Base-by-base conservation (phyloP, 192 early-diverging fungal species). In the Thamnidium elegans region DNA sequence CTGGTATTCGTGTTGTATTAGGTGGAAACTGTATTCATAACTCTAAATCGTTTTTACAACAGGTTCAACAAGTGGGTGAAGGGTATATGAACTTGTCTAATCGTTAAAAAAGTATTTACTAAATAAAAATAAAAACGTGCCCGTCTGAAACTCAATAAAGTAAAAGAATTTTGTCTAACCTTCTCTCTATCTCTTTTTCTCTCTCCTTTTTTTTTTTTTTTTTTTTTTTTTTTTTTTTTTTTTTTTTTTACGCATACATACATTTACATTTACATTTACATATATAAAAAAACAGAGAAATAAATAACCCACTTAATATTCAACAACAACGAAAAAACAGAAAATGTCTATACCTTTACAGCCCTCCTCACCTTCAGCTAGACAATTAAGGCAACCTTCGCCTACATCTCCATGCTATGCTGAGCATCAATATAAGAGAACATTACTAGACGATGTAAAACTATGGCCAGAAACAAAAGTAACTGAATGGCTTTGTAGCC, bases 1-100 rank as follows among this genome's bases (percentile, higher is more conserved):
- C 92, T 17, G 93, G 92, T 21, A 81, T 91, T 17, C 81, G 92
- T 6, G 76, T 97, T 48, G 78, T 98, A 50, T 77, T 99, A 4
- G 97, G 97, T n/a, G 93, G 96, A 13, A 96, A 93, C 4, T 90
- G 81, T 7, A 81, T 99, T 34, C 94, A 94, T 63, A 97, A 89
- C 65, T 89, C 84, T 21, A 63, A 79, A 46, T 89, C 62, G 0
- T 63, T 63, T n/a, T 36, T 63, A 23, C 62, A 63, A 21, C 31
- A 50, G 14, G 34, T 63, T 4, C 45, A 63, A 10, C 48, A 51
- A 36, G 34, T 51, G 2, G 50, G 19, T 50, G 17, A 63, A 46
- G 50, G 26, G 7, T 61, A 46, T 48, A 15, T 48, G 44, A 31
- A 45, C 21, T 59, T 59, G 47, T 48, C 14, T 19, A 19, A 14